Evolutionary conservation across 2,329 filamentous ascomycete genomes (phyloP).

Genomic region (Hypoxylon sp.): DNA sequence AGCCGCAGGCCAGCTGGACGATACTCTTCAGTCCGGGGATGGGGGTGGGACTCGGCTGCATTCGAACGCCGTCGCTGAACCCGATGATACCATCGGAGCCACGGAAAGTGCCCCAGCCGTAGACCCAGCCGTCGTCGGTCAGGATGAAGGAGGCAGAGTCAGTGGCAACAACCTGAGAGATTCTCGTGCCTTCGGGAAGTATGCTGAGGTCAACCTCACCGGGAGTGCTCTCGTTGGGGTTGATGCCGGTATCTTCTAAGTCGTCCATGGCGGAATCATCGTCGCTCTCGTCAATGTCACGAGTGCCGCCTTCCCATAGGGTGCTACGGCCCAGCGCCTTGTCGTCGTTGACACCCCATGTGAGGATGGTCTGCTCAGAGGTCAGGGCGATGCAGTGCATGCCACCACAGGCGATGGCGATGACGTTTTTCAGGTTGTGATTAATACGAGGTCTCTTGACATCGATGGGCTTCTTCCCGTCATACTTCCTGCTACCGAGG

Average conservation of each 20-base stretch:
- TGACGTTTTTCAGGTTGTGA: constrained; percentile 65
- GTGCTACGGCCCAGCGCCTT: constrained; percentile 74
- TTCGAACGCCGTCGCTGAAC: constrained; percentile 62
- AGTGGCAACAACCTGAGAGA: constrained; percentile 66
- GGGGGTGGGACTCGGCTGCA: constrained; percentile 55
- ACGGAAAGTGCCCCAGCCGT: constrained; percentile 74
- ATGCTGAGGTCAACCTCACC: constrained; percentile 63
- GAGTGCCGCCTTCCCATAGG: constrained; percentile 68
- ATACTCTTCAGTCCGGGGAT: constrained; percentile 69
- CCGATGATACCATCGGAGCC: constrained; percentile 67
- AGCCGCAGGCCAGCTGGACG: constrained; percentile 68
- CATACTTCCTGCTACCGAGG: constrained; percentile 66
- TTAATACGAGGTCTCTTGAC: constrained; percentile 75
- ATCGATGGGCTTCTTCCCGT: constrained; percentile 59
- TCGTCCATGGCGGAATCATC: constrained; percentile 59
- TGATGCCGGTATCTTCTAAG: constrained; percentile 67
- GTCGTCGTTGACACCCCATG: constrained; percentile 85
- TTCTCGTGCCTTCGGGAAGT: constrained; percentile 69
- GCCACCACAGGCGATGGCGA: constrained; percentile 70
- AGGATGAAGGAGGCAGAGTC: constrained; percentile 71
- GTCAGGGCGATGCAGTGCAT: constrained; percentile 76
- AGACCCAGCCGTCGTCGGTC: constrained; percentile 69
- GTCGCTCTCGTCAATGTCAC: constrained; percentile 64
- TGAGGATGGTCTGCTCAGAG: constrained; percentile 74
- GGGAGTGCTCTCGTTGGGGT: constrained; percentile 76